Evolutionary conservation across 305 asterid genomes (phyloP).

Genomic region (Fraxinus sp.): DNA sequence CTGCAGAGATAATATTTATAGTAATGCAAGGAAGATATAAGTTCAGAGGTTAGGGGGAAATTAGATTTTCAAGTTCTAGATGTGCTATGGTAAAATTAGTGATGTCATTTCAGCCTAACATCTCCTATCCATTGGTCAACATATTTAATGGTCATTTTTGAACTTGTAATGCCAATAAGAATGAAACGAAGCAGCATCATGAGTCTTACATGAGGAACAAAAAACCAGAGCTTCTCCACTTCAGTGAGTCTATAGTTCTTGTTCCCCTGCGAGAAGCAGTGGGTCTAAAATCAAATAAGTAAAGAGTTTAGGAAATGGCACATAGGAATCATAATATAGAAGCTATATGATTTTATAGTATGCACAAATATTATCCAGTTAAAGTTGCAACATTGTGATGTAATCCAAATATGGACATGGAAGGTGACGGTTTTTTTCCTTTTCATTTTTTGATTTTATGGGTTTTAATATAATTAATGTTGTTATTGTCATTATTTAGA

Average conservation of each 20-base stretch:
- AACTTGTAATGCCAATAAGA: background rate
- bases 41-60: background rate
- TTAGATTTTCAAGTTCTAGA: background rate
- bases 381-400: background rate
- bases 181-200: background rate
- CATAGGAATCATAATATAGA: background rate
- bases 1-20: background rate
- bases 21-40: background rate
- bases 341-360: background rate
- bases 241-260: background rate
- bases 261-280: background rate
- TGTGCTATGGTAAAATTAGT: background rate
- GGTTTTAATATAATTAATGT: background rate
- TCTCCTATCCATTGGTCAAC: background rate
- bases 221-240: background rate
- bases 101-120: background rate
- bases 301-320: background rate
- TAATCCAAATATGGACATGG: background rate
- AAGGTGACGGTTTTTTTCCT: background rate
- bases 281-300: background rate
- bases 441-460: background rate
- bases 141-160: background rate
- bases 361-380: background rate
- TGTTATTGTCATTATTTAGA: background rate
- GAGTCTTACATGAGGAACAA: background rate